A percentile compares a stretch with the other conserved stretches of the same genome.
phyloP scores from a whole-genome alignment of 208 protist genomes.

The Naegleria gruberi region DNA sequence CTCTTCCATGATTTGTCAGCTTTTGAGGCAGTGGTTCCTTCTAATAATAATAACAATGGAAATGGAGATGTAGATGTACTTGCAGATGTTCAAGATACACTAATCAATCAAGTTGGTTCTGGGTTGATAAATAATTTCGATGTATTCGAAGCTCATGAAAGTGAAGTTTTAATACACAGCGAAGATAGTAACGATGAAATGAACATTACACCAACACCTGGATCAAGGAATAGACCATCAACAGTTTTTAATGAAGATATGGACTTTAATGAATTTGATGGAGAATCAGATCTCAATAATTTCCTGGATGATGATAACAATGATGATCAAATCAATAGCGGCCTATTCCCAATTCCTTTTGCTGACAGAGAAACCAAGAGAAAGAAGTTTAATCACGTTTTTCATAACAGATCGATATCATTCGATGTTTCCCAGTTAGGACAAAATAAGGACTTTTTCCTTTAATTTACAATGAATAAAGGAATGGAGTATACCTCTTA shows the following conservation, averaged over 20 bases:
- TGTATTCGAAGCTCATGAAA: background rate
- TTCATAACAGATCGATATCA: background rate
- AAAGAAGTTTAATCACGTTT: background rate
- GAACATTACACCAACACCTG: background rate
- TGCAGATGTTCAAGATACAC: background rate
- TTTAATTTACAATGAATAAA: background rate
- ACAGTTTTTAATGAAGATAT: constrained; percentile 1
- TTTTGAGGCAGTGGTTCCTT: background rate
- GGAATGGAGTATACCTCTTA: background rate
- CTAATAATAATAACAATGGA: no score
- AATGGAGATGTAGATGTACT: no score
- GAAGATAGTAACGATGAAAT: background rate
- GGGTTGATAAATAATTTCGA: background rate
- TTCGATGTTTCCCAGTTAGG: background rate
- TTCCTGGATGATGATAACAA: background rate
- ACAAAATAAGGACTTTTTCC: background rate
- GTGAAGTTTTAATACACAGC: background rate
- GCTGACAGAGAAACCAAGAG: background rate
- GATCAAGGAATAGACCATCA: background rate
- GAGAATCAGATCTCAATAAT: background rate
- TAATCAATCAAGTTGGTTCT: background rate
- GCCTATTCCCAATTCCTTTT: background rate
- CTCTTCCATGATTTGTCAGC: background rate
- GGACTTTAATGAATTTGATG: background rate
- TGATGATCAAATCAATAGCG: background rate